Evolutionary conservation across 2,329 filamentous ascomycete species (phyloP).

Genomic region (Cordyceps farinosa): DNA sequence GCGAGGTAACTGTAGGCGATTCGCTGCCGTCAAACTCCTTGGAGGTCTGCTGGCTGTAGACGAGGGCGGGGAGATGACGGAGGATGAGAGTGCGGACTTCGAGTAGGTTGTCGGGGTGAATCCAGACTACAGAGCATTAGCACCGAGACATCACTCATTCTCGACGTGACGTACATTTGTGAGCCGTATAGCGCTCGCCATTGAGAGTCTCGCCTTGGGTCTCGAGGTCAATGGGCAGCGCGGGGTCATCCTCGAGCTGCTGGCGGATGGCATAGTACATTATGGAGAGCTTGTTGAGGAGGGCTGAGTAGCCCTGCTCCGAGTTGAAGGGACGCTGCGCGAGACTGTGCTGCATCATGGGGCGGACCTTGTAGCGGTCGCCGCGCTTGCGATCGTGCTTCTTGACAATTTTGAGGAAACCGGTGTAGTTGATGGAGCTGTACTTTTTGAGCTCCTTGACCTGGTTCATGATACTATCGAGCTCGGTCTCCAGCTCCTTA

Average conservation of each 20-base stretch:
- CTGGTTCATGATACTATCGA: constrained; percentile 85
- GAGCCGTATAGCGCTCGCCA: constrained; percentile 73
- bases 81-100: constrained; percentile 97
- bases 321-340: constrained; percentile 91
- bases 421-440: constrained; percentile 94
- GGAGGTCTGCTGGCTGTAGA: constrained; percentile 85
- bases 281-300: constrained; percentile 85
- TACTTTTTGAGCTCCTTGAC: constrained; percentile 93
- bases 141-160: constrained; percentile 21
- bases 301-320: constrained; percentile 79
- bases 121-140: constrained; percentile 63
- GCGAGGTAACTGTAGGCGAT: constrained; percentile 88
- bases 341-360: constrained; percentile 85
- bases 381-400: constrained; percentile 96
- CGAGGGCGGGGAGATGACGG: constrained; percentile 81
- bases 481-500: constrained; percentile 70
- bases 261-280: constrained; percentile 96
- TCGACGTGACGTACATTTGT: constrained; percentile 68
- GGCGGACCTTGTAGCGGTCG: constrained; percentile 79
- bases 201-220: constrained; percentile 55
- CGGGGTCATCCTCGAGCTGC: constrained; percentile 61
- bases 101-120: constrained; percentile 90
- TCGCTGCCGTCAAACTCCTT: constrained; percentile 77
- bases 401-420: constrained; percentile 96
- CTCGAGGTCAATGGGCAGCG: constrained; percentile 44